A percentile compares a stretch with the other conserved stretches of the same genome.
phyloP scores from a whole-genome alignment of 805 yeast genomes.

The Wickerhamiella bombiphila region DNA sequence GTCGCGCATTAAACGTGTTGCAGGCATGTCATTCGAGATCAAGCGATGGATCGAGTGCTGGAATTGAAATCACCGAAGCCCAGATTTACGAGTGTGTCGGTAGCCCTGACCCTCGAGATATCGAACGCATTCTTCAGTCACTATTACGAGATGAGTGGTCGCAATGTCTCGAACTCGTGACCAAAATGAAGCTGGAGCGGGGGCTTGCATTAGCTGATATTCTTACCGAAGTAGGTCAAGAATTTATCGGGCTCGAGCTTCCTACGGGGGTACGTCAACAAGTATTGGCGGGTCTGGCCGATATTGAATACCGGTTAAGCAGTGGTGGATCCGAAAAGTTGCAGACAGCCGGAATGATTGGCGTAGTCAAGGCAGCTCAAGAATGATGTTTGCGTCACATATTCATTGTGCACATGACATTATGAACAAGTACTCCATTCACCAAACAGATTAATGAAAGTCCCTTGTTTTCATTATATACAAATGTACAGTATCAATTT shows the following conservation, averaged over 20 bases:
- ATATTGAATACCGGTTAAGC: constrained; percentile 80
- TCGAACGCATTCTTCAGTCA: constrained; percentile 59
- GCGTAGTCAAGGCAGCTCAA: constrained; percentile 57
- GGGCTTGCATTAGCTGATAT: constrained; percentile 88
- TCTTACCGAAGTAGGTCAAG: constrained; percentile 58
- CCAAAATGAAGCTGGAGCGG: constrained; percentile 47
- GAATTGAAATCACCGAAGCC: constrained; percentile 46
- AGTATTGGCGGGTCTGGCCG: constrained; percentile 59
- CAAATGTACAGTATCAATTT: too few species aligned
- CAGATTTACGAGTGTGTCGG: constrained; percentile 92
- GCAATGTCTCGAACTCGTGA: constrained; percentile 52
- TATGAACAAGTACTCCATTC: too few species aligned
- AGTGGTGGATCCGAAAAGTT: constrained; percentile 86
- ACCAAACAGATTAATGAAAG: too few species aligned
- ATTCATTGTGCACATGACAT: too few species aligned
- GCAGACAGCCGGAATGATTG: constrained; percentile 81
- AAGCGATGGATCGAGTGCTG: constrained; percentile 19
- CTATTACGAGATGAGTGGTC: constrained; percentile 82
- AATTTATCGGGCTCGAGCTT: constrained; percentile 55
- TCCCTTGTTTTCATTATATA: too few species aligned
- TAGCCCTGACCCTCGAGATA: constrained; percentile 80
- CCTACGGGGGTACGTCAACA: constrained; percentile 45
- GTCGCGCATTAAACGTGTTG: constrained; percentile 80
- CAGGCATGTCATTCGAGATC: constrained; percentile 83
- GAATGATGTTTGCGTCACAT: too few species aligned